Evolutionary conservation across 768 basidiomycete genomes (phyloP).

Genomic region (Crucibulum laeve): DNA sequence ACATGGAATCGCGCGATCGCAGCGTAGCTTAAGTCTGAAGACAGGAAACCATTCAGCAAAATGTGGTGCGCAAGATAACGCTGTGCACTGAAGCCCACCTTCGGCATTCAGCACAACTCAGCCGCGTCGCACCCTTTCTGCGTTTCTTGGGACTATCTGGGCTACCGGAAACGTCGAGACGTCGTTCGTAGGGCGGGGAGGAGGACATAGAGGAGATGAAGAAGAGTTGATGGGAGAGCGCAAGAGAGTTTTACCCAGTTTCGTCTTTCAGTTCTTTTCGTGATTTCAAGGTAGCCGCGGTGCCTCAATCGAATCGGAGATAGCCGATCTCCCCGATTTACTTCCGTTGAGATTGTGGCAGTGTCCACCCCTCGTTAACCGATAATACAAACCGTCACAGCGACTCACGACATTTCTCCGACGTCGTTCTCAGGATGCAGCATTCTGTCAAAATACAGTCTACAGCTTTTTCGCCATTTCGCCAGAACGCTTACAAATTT

Average conservation of each 20-base stretch:
- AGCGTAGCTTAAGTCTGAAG: conserved; percentile 60
- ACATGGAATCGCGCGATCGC: conserved; percentile 75
- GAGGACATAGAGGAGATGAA: conserved; percentile 27
- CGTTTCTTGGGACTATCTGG: conserved; percentile 46
- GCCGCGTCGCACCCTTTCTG: conserved; percentile 68
- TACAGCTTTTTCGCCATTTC: no score
- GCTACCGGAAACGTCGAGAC: conserved; percentile 14
- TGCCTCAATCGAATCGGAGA: conserved; percentile 13
- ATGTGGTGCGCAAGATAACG: conserved; percentile 6
- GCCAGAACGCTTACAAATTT: no score
- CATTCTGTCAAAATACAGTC: no score
- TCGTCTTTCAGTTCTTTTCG: not conserved
- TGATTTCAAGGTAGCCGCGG: conserved; percentile 15
- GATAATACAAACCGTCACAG: no score
- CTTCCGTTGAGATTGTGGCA: conserved; percentile 19
- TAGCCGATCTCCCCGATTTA: conserved; percentile 15
- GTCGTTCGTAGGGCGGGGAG: conserved; percentile 24
- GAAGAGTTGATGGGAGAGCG: conserved; percentile 16
- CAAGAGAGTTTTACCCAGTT: conserved; percentile 5
- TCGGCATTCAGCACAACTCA: conserved; percentile 79
- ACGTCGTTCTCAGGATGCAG: no score
- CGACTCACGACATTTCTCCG: no score
- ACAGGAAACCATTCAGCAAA: conserved; percentile 5
- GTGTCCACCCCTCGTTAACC: no score
- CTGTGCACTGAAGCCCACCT: conserved; percentile 34